Evolutionary conservation across 805 yeast species (phyloP), one percentile per base, ranked within the genome.

Genomic region (Barnettozyma populi): DNA sequence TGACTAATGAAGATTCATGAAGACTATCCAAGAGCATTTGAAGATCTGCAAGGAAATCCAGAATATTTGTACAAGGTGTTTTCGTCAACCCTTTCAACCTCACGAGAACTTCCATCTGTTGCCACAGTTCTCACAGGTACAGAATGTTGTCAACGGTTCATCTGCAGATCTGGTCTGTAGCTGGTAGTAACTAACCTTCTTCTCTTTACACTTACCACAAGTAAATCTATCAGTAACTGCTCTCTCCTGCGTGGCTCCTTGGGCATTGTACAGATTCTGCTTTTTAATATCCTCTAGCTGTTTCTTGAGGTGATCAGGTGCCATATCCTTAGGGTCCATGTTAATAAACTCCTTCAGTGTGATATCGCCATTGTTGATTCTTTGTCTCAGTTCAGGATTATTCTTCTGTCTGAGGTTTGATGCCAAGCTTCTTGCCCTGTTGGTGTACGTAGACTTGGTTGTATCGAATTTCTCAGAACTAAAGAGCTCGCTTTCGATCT

Each of bases 161-260:
- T 94, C 99, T 18, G 99, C 99, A 49, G 96, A 87, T 69, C 99
- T 78, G 31, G 99, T 94, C 74, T 94, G 99, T 84, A 94, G 78
- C 71, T 94, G 99, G 68, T 90, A 92, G 67, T 94, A 94, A 57
- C 95, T 86, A 37, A 94, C 99, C 73, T 89, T 90, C 76, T 90
- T 90, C 66, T 90, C 92, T 69, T 92, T 94, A 78, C 99, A 94
- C 67, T 92, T 94, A 44, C 98, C 97, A 70, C 99, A 94, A 2
- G 95, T 85, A 67, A 94, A 94, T 66, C 98, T 76, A 66, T 92
- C 98, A 7, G 99, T 94, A 35, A 89, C 90, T 1, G 98, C 96
- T 59, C 97, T 78, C 72, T 90, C 89, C 60, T 92, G 94, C 7
- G 88, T 90, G 7, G 99, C 98, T 59, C 97, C 97, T 69, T 89